Base-by-base conservation (phyloP, 352 stramenopile species). In the Blastocystis sp. region DNA sequence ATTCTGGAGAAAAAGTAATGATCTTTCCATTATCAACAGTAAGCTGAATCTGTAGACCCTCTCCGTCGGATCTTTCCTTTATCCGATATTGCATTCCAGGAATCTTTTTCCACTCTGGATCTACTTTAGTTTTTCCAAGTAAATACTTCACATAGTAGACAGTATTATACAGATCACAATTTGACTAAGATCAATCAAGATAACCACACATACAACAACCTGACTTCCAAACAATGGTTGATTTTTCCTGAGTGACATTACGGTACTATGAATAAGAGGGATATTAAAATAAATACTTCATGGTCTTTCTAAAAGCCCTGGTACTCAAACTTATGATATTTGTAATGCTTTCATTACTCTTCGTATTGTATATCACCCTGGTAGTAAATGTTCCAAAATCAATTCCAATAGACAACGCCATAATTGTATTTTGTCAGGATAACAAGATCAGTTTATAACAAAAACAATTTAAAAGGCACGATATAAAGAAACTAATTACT, bases 41-140 rank as follows among this genome's bases (percentile, higher is more conserved):
- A 34, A 80, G 43, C n/a, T 47, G 11, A n/a, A 80, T 56, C n/a
- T 80, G 20, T 26, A 80, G 43, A 43, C 70, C 70, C 3, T 63
- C 34, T 23, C 37, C 50, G 20, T 80, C 23, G 61, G 34, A 15
- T 9, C 9, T 37, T 63, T 66, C 45, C 20, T 13, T 15, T n/a
- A 80, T 80, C 20, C 11, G 23, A 37, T 63, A 80, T 43, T 80
- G 70, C 70, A 80, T 80, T 5, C 70, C 70, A 34, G 47, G n/a
- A 41, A 37, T 63, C 20, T n/a, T 43, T 29, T 62, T 61, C 70
- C 70, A 80, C 3, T 80, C 43, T 37, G 47, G 15, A 37, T 66
- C 39, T 13, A 80, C 23, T 3, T 80, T 7, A 63, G 37, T 45
- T 29, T 62, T 43, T 39, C 70, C 70, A 39, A 80, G 26, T 4